Base-by-base conservation (phyloP, 148 eudicot species). In the Rhododendron mucronatum region DNA sequence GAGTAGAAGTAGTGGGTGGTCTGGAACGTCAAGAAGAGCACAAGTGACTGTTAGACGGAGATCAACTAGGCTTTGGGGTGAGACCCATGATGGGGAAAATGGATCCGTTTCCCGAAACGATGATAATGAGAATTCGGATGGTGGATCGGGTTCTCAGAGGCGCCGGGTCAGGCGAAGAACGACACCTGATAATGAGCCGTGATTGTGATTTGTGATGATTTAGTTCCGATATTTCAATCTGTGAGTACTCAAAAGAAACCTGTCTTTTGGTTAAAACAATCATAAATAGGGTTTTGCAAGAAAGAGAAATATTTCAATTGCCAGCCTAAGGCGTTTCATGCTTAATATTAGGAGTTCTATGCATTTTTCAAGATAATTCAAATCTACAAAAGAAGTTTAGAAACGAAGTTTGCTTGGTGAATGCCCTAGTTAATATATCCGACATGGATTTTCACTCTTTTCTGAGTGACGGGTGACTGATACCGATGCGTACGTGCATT, bases 41-140 rank as follows among this genome's bases (percentile, higher is more conserved):
- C 94, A 88, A 23, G 89, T 89, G 33, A 92, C 93, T 48, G 86
- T 83, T 28, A 88, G 96, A 85, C 92, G 95, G 85, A 93, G 98
- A 84, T 87, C 94, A 12, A 89, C 91, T 47, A 91, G 97, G 85
- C 91, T 88, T 37, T 93, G 96, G 98, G 98, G 95, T 35, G 98
- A 94, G 87, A 92, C 89, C 81, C 87, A 87, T 88, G 98, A 95
- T 33, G 91, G 87, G 28, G 97, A 91, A 59, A 83, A 86, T 20
- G 89, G 83, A 26, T 84, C 94, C 7, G 82, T 78, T 69, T 82
- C 93, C 1, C 88, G 93, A 81, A 95, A 90, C 7, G 91, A 86
- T 78, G 91, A 88, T 77, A 83, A 90, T 63, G 98, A 91, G 84
- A 84, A 89, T 77, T 91, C 95, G 1, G 96, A 93, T 80, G 91